Conservation (phyloP, 202 grass and related monocot species). For the Panicum virgatum region DNA sequence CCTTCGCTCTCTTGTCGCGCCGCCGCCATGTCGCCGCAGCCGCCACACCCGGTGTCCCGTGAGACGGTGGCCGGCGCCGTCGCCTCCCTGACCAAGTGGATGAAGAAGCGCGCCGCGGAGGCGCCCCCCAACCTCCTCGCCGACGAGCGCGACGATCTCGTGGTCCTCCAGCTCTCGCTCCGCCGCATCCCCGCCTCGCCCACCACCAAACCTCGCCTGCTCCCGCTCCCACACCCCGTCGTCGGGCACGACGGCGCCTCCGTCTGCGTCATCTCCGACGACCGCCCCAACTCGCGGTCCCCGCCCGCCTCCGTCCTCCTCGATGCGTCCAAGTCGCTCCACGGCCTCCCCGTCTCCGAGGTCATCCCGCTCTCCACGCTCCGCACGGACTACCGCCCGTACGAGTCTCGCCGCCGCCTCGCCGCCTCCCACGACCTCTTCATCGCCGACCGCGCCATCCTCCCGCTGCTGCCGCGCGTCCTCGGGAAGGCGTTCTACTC, state of each 20-base stretch:
- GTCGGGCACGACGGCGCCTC: conserved; percentile 40
- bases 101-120: conserved; percentile 43
- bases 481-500: conserved; percentile 81
- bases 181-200: conserved; percentile 50
- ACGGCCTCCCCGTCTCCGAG: conserved; percentile 56
- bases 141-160: conserved; percentile 76
- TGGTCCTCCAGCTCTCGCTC: conserved; percentile 69
- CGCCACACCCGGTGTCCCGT: conserved; percentile 23
- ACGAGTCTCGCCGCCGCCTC: conserved; percentile 76
- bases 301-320: conserved; percentile 41
- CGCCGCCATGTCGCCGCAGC: conserved; percentile 13
- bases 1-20: background rate
- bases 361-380: conserved; percentile 68
- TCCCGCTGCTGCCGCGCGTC: conserved; percentile 79
- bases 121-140: conserved; percentile 56
- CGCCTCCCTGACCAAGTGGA: conserved; percentile 61
- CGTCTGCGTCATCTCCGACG: conserved; percentile 69
- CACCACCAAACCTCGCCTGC: conserved; percentile 50
- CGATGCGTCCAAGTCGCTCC: conserved; percentile 44
- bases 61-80: conserved; percentile 50
- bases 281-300: conserved; percentile 45
- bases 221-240: conserved; percentile 64
- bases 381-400: conserved; percentile 69
- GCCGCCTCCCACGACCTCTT: conserved; percentile 82
- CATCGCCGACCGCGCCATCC: conserved; percentile 75